Evolutionary conservation across 805 yeast species (phyloP), one percentile per base, ranked within the genome.

Genomic region (Candida stauntonica): DNA sequence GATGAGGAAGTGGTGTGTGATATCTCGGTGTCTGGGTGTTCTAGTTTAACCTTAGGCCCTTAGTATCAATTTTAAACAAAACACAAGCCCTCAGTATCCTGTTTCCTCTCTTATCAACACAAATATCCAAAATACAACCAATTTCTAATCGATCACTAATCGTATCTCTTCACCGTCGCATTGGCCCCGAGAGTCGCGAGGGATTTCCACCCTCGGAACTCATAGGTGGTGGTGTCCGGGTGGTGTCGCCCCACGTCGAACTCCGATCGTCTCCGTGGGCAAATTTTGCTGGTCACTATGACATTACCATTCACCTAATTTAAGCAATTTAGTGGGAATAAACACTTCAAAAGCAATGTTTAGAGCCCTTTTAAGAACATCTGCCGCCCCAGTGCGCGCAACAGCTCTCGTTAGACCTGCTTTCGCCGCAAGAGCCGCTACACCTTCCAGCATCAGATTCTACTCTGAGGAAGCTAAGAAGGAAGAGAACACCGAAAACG

Each of bases 381-480:
- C 38, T 28, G 13, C 38, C 12, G 36, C 46, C n/a, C 31, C 39
- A 26, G 24, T 46, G 29, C 23, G 42, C 18, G 23, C 33, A 7
- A 26, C 44, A 35, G 26, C 33, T 24, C n/a, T 33, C n/a, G 28
- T 32, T 21, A 33, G 44, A 36, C 38, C 39, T 11, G 31, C 36
- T 17, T 35, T 42, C n/a, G 35, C 36, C 26, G 39, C 40, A 17
- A 38, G 42, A 31, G 21, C 32, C 5, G 28, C 30, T 17, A 21
- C 9, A 21, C 40, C 43, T 17, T 17, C 36, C 17, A 17, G 39
- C 31, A 13, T 45, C 33, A 55, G 59, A 53, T 49, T 48, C 47
- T 55, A 55, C 47, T 42, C 50, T 26, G 58, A 51, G 36, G 56
- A 54, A 42, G 55, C 50, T 26, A 54, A 51, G 38, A 51, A 54